Evolutionary conservation across 805 yeast genomes (phyloP), one percentile per base, ranked within the genome.

Genomic region (Lachancea waltii): DNA sequence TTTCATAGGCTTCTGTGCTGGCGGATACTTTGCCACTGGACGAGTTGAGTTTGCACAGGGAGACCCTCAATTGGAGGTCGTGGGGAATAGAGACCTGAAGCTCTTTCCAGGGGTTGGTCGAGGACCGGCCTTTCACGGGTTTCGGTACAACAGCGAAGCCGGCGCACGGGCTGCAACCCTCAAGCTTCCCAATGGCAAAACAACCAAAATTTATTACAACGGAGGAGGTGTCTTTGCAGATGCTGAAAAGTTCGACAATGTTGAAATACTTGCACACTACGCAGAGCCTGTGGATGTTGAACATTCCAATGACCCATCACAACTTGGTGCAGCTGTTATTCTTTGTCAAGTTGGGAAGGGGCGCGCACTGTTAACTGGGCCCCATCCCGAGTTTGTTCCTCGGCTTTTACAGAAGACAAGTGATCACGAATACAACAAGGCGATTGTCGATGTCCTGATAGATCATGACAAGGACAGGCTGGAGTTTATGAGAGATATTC

Each of bases 1-100:
- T 34, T 86, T 67, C 52, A 59, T 90, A 15, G 98, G 98, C 0
- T 76, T 92, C 46, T 92, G 99, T 63, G 92, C 99, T 7, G 99
- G 99, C 30, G 97, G 84, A 0, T 92, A 92, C 62, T 92, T 76
- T 54, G 90, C 80, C 1, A 72, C 89, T 9, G 60, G 72, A 0
- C 61, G 80, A 28, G 79, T 84, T 47, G 97, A 90, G 54, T 92
- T 92, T 57, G 95, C 85, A 49, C 79, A 73, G 21, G 94, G 92
- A 2, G 65, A 76, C 48, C 72, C 76, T 0, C 43, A 41, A 1
- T 65, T 85, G 72, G 96, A 85, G 54, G 95, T 92, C 3, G 69
- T 80, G 33, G 98, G 99, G 0, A 59, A 81, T 1, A 69, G 98
- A 47, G 97, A 92, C 48, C 67, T 92, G 50, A 70, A 63, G 24